phyloP scores from a whole-genome alignment of 2,329 filamentous ascomycete species.

The Fusarium temperatum region DNA sequence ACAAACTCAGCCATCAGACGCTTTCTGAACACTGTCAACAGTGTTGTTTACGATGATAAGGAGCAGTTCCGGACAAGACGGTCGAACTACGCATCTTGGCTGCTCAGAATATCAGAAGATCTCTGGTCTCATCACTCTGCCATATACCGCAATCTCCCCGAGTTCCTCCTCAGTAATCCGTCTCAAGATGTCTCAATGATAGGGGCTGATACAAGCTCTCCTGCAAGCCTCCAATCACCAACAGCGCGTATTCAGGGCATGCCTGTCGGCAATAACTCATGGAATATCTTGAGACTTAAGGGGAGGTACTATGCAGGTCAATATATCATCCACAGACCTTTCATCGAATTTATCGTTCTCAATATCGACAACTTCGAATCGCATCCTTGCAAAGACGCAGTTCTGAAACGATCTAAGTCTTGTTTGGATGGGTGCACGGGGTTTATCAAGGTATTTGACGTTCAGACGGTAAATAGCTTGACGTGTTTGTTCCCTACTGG shows the following conservation, averaged over 20 bases:
- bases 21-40: slow-evolving; percentile 44
- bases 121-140: slow-evolving; percentile 41
- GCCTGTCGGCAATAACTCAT: slow-evolving; percentile 38
- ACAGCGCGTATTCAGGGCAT: neutral
- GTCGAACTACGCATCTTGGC: slow-evolving; percentile 39
- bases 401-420: slow-evolving; percentile 34
- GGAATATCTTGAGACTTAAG: slow-evolving; percentile 43
- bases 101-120: slow-evolving; percentile 39
- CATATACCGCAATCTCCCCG: slow-evolving; percentile 42
- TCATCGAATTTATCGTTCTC: slow-evolving; percentile 43
- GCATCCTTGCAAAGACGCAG: slow-evolving; percentile 34
- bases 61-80: slow-evolving; percentile 35
- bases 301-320: slow-evolving; percentile 44
- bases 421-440: slow-evolving; percentile 40
- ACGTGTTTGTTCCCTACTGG: slow-evolving; percentile 43
- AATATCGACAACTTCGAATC: slow-evolving; percentile 37
- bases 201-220: neutral
- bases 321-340: slow-evolving; percentile 45
- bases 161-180: slow-evolving; percentile 28
- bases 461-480: slow-evolving; percentile 37
- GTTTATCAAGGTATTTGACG: slow-evolving; percentile 43
- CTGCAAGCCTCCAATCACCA: neutral
- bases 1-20: slow-evolving; percentile 45
- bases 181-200: neutral
- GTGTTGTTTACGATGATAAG: slow-evolving; percentile 42